phyloP scores from a whole-genome alignment of 176 grass and related monocot species.

The Oryza brachyantha region DNA sequence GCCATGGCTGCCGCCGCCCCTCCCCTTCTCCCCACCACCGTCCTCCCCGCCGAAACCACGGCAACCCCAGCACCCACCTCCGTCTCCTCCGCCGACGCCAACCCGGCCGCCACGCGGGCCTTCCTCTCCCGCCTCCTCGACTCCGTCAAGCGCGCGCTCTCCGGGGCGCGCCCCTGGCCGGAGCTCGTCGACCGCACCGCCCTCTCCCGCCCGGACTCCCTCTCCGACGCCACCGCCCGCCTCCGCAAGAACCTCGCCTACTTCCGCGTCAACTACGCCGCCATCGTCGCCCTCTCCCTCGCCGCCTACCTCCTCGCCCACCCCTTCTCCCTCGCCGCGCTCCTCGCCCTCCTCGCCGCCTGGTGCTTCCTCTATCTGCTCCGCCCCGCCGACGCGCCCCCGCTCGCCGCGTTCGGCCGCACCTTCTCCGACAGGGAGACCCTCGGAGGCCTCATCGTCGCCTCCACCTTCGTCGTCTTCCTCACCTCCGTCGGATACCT shows the following conservation, averaged over 20 bases:
- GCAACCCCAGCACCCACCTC: not conserved
- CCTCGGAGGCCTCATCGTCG: constrained; percentile 35
- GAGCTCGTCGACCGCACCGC: constrained; percentile 40
- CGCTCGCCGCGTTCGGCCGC: constrained; percentile 41
- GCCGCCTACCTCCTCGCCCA: constrained; percentile 49
- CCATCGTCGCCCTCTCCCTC: constrained; percentile 39
- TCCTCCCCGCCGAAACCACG: not conserved
- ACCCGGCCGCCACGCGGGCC: constrained; percentile 11
- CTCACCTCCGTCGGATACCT: constrained; percentile 69
- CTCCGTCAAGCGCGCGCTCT: constrained; percentile 19
- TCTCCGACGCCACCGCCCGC: constrained; percentile 49
- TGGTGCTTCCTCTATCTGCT: constrained; percentile 70
- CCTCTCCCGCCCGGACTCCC: constrained; percentile 33
- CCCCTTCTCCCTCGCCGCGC: constrained; percentile 45
- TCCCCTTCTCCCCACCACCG: constrained; percentile 14
- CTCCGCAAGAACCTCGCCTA: constrained; percentile 73
- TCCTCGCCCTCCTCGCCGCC: constrained; percentile 49
- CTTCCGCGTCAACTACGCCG: constrained; percentile 86
- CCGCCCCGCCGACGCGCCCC: constrained; percentile 53
- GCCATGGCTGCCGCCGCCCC: constrained; percentile 24
- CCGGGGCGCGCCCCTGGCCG: constrained; percentile 37
- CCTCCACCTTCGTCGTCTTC: constrained; percentile 64
- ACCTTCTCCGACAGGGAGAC: constrained; percentile 60
- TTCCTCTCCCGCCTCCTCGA: constrained; percentile 35
- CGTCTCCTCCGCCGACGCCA: not conserved